Evolutionary conservation across 2,329 filamentous ascomycete species (phyloP).

Genomic region (Teratosphaeria nubilosa): DNA sequence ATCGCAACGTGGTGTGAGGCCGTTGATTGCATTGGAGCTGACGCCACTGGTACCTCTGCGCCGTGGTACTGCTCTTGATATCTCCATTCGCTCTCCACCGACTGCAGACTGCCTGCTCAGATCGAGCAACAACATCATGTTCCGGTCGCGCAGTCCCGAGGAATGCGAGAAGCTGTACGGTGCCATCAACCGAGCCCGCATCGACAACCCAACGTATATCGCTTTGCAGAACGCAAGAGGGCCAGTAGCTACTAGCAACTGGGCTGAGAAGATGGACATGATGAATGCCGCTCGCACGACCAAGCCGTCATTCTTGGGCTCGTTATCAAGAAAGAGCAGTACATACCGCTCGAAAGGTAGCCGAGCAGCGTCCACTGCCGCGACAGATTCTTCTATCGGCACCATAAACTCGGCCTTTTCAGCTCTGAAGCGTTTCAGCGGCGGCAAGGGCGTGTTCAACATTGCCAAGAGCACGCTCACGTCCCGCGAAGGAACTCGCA

Average conservation of each 20-base stretch:
- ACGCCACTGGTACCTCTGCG: constrained; percentile 85
- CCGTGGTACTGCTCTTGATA: constrained; percentile 83
- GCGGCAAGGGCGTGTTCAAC: constrained; percentile 65
- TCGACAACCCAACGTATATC: constrained; percentile 88
- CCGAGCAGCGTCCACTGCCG: constrained; percentile 45
- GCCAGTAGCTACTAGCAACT: constrained; percentile 38
- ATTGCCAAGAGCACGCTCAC: constrained; percentile 67
- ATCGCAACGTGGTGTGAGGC: constrained; percentile 31
- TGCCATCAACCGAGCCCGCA: constrained; percentile 76
- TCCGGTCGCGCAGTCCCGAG: constrained; percentile 64
- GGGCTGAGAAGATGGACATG: constrained; percentile 43
- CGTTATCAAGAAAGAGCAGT: constrained; percentile 44
- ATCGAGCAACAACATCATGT: constrained; percentile 71
- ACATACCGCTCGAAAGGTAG: constrained; percentile 48
- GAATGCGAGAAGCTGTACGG: constrained; percentile 78
- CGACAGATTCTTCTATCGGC: constrained; percentile 65
- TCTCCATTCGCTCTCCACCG: constrained; percentile 84
- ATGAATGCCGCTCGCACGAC: constrained; percentile 36
- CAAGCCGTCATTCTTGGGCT: constrained; percentile 28
- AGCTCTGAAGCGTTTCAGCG: constrained; percentile 62
- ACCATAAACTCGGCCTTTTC: constrained; percentile 71
- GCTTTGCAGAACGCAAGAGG: constrained; percentile 62
- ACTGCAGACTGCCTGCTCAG: constrained; percentile 60
- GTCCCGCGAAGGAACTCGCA: constrained; percentile 44
- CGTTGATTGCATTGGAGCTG: constrained; percentile 65